A percentile compares a stretch with the other conserved stretches of the same genome.
These are phyloP conservation scores for Elaeagnus macrophylla DNA, from an alignment of 306 rosid genomes.

Conservation along the genomic window DNA sequence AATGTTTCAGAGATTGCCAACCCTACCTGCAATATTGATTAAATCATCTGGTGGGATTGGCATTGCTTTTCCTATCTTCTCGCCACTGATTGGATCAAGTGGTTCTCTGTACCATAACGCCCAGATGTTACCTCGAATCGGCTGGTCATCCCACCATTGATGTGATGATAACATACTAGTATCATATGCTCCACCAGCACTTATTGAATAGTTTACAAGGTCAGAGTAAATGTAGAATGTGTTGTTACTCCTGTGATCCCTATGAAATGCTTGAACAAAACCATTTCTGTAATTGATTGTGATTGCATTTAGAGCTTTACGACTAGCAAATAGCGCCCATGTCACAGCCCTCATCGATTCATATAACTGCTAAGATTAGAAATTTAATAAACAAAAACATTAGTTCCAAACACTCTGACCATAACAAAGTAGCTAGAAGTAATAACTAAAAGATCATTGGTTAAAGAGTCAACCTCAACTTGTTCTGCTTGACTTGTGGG, in stretches of 20 bases:
- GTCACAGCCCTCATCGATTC: conserved; percentile 83
- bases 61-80: conserved; percentile 79
- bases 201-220: conserved; percentile 76
- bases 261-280: conserved; percentile 92
- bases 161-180: conserved; percentile 29
- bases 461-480: conserved; percentile 64
- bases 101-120: conserved; percentile 93
- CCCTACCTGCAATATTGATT: conserved; percentile 41
- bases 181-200: conserved; percentile 27
- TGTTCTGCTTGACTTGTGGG: conserved; percentile 79
- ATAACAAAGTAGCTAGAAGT: not conserved
- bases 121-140: conserved; percentile 62
- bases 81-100: conserved; percentile 80
- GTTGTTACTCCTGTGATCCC: conserved; percentile 78
- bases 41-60: conserved; percentile 80
- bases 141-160: conserved; percentile 53
- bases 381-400: conserved; percentile 14
- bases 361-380: conserved; percentile 64
- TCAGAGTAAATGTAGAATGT: conserved; percentile 90
- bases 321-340: conserved; percentile 86
- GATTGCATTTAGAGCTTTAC: conserved; percentile 84
- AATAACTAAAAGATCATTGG: conserved; percentile 1
- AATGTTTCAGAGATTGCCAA: too few species aligned
- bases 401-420: not conserved
- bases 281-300: conserved; percentile 88